Conservation (phyloP, 495 filamentous ascomycete species). For the Jackrogersella multiformis region DNA sequence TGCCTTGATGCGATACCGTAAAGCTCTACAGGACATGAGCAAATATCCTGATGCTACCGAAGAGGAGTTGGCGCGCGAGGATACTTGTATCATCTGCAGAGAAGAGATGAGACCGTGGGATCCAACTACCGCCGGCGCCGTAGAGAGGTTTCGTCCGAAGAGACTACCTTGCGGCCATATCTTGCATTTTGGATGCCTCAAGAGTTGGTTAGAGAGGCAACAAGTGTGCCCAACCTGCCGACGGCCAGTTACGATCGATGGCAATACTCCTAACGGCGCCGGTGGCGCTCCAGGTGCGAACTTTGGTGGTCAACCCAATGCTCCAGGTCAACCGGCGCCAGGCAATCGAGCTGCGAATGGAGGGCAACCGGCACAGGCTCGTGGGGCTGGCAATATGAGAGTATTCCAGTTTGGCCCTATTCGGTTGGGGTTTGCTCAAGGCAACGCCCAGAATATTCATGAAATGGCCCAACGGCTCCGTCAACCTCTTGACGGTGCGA, state of each 20-base stretch:
- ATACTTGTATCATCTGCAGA: constrained; percentile 97
- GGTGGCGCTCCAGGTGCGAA: constrained; percentile 29
- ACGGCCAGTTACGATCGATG: constrained; percentile 71
- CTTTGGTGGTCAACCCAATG: constrained; percentile 38
- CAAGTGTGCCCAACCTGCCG: constrained; percentile 97
- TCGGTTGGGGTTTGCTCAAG: constrained; percentile 65
- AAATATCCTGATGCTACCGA: constrained; percentile 90
- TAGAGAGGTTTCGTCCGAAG: constrained; percentile 89
- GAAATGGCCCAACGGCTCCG: constrained; percentile 57
- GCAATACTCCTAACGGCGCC: constrained; percentile 17
- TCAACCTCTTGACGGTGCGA: constrained; percentile 40
- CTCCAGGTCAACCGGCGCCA: constrained; percentile 37
- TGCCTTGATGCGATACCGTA: constrained; percentile 87
- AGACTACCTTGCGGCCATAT: constrained; percentile 97
- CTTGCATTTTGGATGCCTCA: constrained; percentile 90
- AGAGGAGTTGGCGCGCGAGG: constrained; percentile 84
- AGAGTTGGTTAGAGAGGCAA: constrained; percentile 97
- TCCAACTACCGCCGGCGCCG: constrained; percentile 57
- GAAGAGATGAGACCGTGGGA: constrained; percentile 91
- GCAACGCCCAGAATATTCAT: constrained; percentile 56
- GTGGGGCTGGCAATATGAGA: constrained; percentile 42
- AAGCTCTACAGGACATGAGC: constrained; percentile 89
- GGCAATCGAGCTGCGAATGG: constrained; percentile 44
- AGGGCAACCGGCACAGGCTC: constrained; percentile 39
- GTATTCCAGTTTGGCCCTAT: constrained; percentile 71